Evolutionary conservation across 768 basidiomycete species (phyloP), one percentile per base, ranked within the genome.

Genomic region (Lentinus brumalis): DNA sequence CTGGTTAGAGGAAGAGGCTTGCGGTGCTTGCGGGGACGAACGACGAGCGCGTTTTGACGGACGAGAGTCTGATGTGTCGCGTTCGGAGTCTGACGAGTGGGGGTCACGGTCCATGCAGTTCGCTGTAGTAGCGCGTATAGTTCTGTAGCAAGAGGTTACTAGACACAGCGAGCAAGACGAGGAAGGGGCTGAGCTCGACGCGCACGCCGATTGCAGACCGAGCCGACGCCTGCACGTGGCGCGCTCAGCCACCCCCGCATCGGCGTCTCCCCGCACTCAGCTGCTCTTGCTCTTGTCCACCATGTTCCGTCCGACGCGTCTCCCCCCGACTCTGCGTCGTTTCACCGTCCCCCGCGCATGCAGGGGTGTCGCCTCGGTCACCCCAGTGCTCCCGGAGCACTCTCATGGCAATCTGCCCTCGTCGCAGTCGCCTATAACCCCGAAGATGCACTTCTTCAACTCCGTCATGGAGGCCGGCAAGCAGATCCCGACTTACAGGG

Each of bases 401-500:
- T 35, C 67, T 18, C 71, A 74, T 35, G 79, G 73, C 16, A 57
- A 74, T 45, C 67, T 84, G 16, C 80, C 81, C 3, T 73, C 74
- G 18, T 77, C 81, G 0, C 73, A 70, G 12, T 88, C 88, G 0
- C 87, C 88, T 16, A 83, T 94, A 45, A 85, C 86, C 7, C 73
- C 90, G 14, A 84, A 82, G 56, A 83, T 92, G 40, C 75, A 86
- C 52, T 94, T 93, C 78, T 88, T 94, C 79, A 93, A 93, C 73
- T 84, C 91, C 0, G 85, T 94, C 31, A 83, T 83, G 39, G 78
- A 77, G 9, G 82, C 81, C 44, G 79, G 81, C 14, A 78, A 79
- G 21, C 83, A 82, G 66, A 94, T 96, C 66, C 92, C 95, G 4
- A 92, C 94, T 4, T 96, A 88, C 75, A 82, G 95, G 52, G 82